These are phyloP conservation scores for Quercus tomentella DNA, from an alignment of 331 rosid genomes.

Conservation along the genomic window DNA sequence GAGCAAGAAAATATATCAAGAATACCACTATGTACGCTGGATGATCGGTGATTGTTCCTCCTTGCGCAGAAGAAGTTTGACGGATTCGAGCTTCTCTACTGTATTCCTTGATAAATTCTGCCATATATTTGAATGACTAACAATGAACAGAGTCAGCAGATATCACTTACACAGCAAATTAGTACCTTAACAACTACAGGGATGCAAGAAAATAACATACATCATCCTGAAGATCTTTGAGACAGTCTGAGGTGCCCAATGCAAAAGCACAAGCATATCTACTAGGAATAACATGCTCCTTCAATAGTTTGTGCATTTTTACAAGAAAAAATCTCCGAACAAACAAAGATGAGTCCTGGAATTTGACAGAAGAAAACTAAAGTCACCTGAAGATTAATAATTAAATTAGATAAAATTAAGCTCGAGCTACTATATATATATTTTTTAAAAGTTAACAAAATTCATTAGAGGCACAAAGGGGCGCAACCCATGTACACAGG, in stretches of 20 bases:
- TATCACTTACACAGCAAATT: background rate
- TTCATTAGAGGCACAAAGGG: too few relatives aligned
- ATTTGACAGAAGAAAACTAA: slow-evolving; percentile 18
- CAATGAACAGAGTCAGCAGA: slow-evolving; percentile 42
- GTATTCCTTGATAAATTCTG: slow-evolving; percentile 79
- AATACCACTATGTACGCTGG: slow-evolving; percentile 84
- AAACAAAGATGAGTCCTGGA: slow-evolving; percentile 60
- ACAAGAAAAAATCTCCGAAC: slow-evolving; percentile 61
- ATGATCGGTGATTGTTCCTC: slow-evolving; percentile 43
- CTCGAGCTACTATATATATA: background rate
- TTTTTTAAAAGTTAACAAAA: too few relatives aligned
- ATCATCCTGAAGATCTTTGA: slow-evolving; percentile 45
- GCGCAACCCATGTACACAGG: too few relatives aligned
- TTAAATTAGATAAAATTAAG: background rate
- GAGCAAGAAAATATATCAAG: slow-evolving; percentile 80
- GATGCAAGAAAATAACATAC: slow-evolving; percentile 39
- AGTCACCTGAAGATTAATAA: background rate
- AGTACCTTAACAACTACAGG: background rate
- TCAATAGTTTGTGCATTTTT: slow-evolving; percentile 63
- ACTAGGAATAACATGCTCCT: slow-evolving; percentile 71
- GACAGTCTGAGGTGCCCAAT: slow-evolving; percentile 50
- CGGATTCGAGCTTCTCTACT: slow-evolving; percentile 48
- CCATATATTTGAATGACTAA: slow-evolving; percentile 60
- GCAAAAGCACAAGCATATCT: slow-evolving; percentile 92
- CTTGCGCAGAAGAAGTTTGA: slow-evolving; percentile 50